These are phyloP conservation scores for Pelargonium exstipulatum DNA, from an alignment of 441 rosid genomes.

Conservation along the genomic window DNA sequence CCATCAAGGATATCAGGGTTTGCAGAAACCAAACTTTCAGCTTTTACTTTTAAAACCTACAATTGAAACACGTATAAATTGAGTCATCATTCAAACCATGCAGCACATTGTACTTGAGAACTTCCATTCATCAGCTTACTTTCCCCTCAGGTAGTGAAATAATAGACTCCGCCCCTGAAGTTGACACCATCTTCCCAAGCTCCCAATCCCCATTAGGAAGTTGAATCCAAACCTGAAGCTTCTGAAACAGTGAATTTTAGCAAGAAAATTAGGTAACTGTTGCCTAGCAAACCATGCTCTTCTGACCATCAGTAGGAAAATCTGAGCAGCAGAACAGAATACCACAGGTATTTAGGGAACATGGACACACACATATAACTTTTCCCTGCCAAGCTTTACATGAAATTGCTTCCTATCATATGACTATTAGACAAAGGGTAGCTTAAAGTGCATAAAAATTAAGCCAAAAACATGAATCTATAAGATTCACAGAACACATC, in stretches of 20 bases:
- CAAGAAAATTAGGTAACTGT: conserved; percentile 15
- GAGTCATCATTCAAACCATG: conserved; percentile 20
- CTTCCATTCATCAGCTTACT: conserved; percentile 41
- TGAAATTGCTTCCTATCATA: not conserved
- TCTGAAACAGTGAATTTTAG: conserved; percentile 43
- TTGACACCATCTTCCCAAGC: conserved; percentile 64
- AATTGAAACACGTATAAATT: conserved; percentile 18
- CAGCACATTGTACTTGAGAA: conserved; percentile 13
- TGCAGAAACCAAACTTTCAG: conserved; percentile 71
- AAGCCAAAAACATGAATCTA: not conserved
- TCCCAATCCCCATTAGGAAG: conserved; percentile 86
- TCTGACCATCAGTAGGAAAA: not conserved
- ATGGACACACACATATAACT: conserved; percentile 1
- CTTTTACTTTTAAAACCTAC: conserved; percentile 62
- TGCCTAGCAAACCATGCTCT: conserved; percentile 5
- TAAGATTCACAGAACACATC: not conserved
- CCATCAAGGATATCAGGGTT: conserved; percentile 99
- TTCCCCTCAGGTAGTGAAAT: conserved; percentile 69
- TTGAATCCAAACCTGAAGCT: conserved; percentile 83
- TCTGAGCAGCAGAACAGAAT: conserved; percentile 6
- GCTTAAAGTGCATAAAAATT: not conserved
- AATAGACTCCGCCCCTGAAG: conserved; percentile 60
- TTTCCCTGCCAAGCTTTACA: not conserved
- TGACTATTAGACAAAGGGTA: not conserved
- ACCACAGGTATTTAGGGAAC: not conserved